Base-by-base conservation (phyloP, 192 early-diverging fungal genomes). In the Entrophospora sp. region DNA sequence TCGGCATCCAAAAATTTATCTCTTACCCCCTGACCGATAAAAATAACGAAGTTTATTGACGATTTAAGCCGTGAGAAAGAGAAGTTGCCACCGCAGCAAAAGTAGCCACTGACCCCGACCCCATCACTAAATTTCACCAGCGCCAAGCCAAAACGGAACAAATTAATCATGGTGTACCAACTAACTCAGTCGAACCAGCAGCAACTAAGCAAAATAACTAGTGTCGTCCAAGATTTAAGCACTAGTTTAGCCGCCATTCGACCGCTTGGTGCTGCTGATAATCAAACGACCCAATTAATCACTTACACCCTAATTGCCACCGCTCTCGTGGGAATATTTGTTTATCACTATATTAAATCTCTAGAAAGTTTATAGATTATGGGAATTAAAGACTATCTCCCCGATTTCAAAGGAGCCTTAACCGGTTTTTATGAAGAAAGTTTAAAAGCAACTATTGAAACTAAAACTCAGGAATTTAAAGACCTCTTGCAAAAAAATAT, bases 301-400 rank as follows among this genome's bases (percentile, higher is more conserved):
- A 38, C 56, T 59, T 59, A 59, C n/a, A 16, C 27, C 27, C 25
- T 59, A 59, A 16, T 59, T 0, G 56, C 28, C 4, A 59, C 56
- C 1, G 56, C 27, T 4, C 18, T 59, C 8, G 34, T 9, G 0
- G 56, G 56, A 13, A 31, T 59, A 59, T 36, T 59, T 2, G 56
- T 59, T 38, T 59, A 59, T 59, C 56, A 59, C 28, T 59, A 59
- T 35, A 59, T 59, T 9, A 59, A 36, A 38, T 0, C 12, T 0
- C 56, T 36, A 59, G 56, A 59, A 12, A 14, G 5, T 22, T 35
- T 3, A 20, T 5, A 34, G 9, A 57, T 18, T 31, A 58, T 58
- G 55, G 55, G 3, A 35, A n/a, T n/a, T n/a, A 58, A 58, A 58
- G 55, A 58, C 1, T 58, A 59, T 38, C 25, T 59, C 12, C 31